phyloP scores from a whole-genome alignment of 2,329 filamentous ascomycete species.

The Ceratocystis harringtonii region DNA sequence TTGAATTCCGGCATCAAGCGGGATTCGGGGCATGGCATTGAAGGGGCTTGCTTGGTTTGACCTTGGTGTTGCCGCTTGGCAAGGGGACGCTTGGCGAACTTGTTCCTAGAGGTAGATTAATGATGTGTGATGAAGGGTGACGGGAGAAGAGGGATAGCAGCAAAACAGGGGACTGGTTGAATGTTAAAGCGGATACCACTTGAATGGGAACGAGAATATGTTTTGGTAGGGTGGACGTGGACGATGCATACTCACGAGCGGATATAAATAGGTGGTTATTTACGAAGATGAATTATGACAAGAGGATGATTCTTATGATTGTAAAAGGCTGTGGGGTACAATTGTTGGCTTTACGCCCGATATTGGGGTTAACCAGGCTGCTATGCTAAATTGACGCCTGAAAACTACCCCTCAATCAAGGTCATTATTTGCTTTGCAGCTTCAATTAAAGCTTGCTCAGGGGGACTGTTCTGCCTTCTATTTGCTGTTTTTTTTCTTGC shows the following conservation, averaged over 20 bases:
- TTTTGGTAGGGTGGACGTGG: background rate
- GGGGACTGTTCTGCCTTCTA: background rate
- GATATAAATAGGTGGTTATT: background rate
- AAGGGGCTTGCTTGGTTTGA: background rate
- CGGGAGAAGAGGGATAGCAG: background rate
- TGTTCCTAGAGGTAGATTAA: too few relatives aligned
- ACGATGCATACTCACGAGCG: background rate
- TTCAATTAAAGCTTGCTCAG: background rate
- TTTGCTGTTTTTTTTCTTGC: background rate
- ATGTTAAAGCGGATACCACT: conserved; percentile 1
- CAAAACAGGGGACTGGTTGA: conserved; percentile 5
- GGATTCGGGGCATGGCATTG: too few relatives aligned
- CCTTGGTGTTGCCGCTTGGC: background rate
- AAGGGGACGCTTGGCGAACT: background rate
- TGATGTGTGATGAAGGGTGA: background rate
- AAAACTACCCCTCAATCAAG: background rate
- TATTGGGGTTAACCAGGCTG: background rate
- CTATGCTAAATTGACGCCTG: background rate
- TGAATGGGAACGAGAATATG: background rate
- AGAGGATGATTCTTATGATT: background rate
- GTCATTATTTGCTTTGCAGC: background rate
- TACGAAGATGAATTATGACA: background rate
- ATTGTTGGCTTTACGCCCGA: too few relatives aligned
- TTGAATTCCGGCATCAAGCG: background rate
- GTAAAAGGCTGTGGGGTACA: background rate